Conservation (phyloP, 129 eudicot genomes). For the Lonicera japonica region DNA sequence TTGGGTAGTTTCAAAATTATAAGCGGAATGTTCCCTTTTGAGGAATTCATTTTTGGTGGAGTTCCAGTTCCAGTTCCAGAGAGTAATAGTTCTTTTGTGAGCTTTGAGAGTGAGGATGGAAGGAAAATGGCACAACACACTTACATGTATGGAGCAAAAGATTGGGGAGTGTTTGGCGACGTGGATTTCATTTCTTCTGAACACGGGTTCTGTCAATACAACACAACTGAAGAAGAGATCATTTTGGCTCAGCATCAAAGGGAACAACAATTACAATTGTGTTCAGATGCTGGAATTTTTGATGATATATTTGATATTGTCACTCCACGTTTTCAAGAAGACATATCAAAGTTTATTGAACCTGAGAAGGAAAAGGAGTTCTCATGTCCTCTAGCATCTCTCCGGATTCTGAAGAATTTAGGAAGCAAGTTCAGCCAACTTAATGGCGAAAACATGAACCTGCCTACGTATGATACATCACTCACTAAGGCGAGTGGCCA, state of each 20-base stretch:
- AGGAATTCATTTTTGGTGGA: background rate
- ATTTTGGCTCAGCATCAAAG: background rate
- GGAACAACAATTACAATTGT: background rate
- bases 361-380: background rate
- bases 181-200: background rate
- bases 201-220: background rate
- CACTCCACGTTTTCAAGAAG: background rate
- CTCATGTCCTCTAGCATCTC: conserved; percentile 1
- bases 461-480: background rate
- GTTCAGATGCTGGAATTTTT: background rate
- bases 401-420: background rate
- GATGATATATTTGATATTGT: background rate
- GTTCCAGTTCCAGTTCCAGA: background rate
- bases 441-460: background rate
- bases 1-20: background rate
- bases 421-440: background rate
- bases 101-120: background rate
- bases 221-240: conserved; percentile 2
- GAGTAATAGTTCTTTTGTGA: background rate
- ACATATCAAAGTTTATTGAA: conserved; percentile 3
- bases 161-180: background rate
- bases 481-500: background rate
- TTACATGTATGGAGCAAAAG: background rate
- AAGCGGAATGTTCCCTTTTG: background rate
- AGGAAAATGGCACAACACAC: background rate